phyloP scores from a whole-genome alignment of 2,329 filamentous ascomycete species.

The Septoria linicola region DNA sequence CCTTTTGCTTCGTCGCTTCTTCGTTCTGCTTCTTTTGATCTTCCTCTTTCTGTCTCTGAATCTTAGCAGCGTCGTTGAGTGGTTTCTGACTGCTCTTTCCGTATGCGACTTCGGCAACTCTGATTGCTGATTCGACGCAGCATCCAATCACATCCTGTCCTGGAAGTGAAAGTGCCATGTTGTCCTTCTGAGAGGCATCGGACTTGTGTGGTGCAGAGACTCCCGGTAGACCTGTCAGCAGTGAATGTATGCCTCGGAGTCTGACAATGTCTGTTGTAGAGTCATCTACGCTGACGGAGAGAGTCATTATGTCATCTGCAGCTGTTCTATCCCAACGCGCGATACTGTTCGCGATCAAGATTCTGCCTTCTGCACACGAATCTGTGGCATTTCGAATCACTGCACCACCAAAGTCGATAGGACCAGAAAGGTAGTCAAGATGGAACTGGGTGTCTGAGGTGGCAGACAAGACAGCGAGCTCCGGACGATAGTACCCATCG shows the following conservation, averaged over 20 bases:
- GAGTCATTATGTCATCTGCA: neutral
- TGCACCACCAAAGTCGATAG: neutral
- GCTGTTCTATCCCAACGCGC: neutral
- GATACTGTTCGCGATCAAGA: constrained; percentile 1
- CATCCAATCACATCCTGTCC: neutral
- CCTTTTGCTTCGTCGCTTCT: no score
- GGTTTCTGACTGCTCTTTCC: no score
- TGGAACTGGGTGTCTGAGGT: neutral
- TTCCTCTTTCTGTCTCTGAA: no score
- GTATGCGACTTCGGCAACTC: neutral
- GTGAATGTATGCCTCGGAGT: neutral
- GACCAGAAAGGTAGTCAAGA: neutral
- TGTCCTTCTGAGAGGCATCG: neutral
- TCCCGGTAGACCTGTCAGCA: neutral
- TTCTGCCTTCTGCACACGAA: neutral
- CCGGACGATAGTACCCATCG: neutral
- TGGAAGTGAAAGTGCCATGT: neutral
- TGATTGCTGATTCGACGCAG: neutral
- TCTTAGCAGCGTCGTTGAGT: no score
- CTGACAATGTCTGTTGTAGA: constrained; percentile 1
- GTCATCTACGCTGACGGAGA: neutral
- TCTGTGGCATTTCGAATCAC: neutral
- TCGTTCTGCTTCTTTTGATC: no score
- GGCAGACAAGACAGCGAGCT: constrained; percentile 3
- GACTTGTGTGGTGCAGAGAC: neutral